Evolutionary conservation across 208 protist species (phyloP).

Genomic region (Wallacemonas rigidus): DNA sequence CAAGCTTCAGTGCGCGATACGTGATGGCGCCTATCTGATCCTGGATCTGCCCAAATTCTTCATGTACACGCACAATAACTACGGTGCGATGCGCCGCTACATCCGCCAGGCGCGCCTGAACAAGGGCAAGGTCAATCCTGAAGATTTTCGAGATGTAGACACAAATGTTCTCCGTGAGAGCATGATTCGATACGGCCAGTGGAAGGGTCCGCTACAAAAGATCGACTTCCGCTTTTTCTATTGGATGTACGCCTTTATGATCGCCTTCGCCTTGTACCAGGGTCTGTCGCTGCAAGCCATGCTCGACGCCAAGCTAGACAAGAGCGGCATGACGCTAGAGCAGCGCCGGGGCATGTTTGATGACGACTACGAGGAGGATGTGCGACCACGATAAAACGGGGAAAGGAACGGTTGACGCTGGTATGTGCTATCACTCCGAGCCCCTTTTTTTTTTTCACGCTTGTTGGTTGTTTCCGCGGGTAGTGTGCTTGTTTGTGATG

Average conservation of each 20-base stretch:
- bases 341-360: slow-evolving; percentile 74
- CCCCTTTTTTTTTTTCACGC: too few relatives aligned
- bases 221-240: slow-evolving; percentile 86
- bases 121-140: slow-evolving; percentile 83
- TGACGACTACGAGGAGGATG: slow-evolving; percentile 84
- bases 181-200: slow-evolving; percentile 67
- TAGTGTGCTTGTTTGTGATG: too few relatives aligned
- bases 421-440: neutral
- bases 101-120: slow-evolving; percentile 73
- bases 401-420: neutral
- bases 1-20: slow-evolving; percentile 69
- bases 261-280: slow-evolving; percentile 75
- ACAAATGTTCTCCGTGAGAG: slow-evolving; percentile 80
- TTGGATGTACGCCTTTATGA: slow-evolving; percentile 88
- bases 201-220: slow-evolving; percentile 78
- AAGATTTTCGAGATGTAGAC: slow-evolving; percentile 82
- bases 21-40: slow-evolving; percentile 66
- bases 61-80: slow-evolving; percentile 75
- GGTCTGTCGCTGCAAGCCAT: slow-evolving; percentile 55
- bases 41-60: slow-evolving; percentile 74
- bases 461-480: too few relatives aligned
- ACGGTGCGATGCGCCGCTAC: slow-evolving; percentile 79
- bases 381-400: slow-evolving; percentile 52
- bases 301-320: slow-evolving; percentile 63
- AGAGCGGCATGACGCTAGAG: slow-evolving; percentile 54